These are phyloP conservation scores for Luffa acutangula DNA, from an alignment of 306 rosid genomes.

Conservation along the genomic window DNA sequence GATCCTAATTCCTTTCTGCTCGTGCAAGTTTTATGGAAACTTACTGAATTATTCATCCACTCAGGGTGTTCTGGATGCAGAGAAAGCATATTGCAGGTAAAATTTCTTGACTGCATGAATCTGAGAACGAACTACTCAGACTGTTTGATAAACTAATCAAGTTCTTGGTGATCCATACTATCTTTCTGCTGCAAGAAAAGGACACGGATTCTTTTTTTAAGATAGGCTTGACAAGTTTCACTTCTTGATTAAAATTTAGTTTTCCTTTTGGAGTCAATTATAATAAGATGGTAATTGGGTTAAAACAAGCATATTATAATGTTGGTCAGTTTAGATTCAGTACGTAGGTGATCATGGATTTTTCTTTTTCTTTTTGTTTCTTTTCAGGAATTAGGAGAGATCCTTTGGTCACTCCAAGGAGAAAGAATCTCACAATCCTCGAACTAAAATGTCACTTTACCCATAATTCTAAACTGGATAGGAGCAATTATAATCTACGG, in stretches of 20 bases:
- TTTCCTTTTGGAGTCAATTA: background rate
- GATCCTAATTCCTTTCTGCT: slow-evolving; percentile 11
- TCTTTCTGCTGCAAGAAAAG: background rate
- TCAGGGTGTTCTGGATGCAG: slow-evolving; percentile 74
- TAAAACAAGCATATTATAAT: background rate
- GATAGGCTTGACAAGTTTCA: background rate
- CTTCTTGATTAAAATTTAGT: background rate
- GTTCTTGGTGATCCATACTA: background rate
- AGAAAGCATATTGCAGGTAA: slow-evolving; percentile 16
- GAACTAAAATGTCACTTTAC: background rate
- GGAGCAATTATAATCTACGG: too few species aligned
- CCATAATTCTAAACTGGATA: background rate
- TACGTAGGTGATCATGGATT: background rate
- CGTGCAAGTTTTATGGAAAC: slow-evolving; percentile 6
- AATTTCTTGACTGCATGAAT: background rate
- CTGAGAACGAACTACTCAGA: background rate
- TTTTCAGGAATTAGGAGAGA: background rate
- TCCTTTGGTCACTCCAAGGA: background rate
- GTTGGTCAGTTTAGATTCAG: background rate
- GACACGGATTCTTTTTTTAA: background rate
- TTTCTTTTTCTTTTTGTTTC: too few species aligned
- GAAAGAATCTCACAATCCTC: background rate
- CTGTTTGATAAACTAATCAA: background rate
- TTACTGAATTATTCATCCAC: slow-evolving; percentile 18
- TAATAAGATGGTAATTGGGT: background rate